phyloP scores from a whole-genome alignment of 2,329 filamentous ascomycete genomes.

The Xylaria sp. region DNA sequence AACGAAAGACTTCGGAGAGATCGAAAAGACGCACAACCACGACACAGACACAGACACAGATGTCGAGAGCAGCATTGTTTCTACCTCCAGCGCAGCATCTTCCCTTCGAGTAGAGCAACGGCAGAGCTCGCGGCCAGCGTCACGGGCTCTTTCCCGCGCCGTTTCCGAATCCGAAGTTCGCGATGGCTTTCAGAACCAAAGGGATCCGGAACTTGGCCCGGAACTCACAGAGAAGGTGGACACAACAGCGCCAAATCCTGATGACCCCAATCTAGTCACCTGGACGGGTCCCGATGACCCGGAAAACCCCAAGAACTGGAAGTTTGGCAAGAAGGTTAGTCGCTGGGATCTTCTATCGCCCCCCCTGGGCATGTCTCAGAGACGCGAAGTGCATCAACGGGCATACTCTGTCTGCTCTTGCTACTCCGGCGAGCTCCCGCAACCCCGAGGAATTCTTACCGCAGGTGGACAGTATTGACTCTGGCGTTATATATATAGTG shows the following conservation, averaged over 20 bases:
- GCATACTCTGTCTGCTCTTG: too few relatives aligned
- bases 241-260: slow-evolving; percentile 41
- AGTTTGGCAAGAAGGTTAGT: slow-evolving; percentile 56
- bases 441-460: too few relatives aligned
- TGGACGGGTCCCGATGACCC: slow-evolving; percentile 65
- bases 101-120: slow-evolving; percentile 10
- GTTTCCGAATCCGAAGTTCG: slow-evolving; percentile 51
- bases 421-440: too few relatives aligned
- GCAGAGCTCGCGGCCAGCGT: slow-evolving; percentile 18
- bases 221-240: slow-evolving; percentile 39
- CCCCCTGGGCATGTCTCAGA: too few relatives aligned
- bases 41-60: slow-evolving; percentile 30
- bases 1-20: slow-evolving; percentile 12
- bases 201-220: slow-evolving; percentile 51
- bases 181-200: slow-evolving; percentile 53
- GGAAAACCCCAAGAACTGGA: slow-evolving; percentile 66
- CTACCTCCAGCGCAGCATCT: slow-evolving; percentile 17
- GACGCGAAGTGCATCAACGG: too few relatives aligned
- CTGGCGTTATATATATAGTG: slow-evolving; percentile 49
- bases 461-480: too few relatives aligned
- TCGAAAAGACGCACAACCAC: slow-evolving; percentile 27
- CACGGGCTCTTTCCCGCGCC: slow-evolving; percentile 46
- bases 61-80: slow-evolving; percentile 20
- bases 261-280: slow-evolving; percentile 55
- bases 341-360: too few relatives aligned